These are phyloP conservation scores for Penicillium alfredii DNA, from an alignment of 495 filamentous ascomycete species.

Conservation along the genomic window DNA sequence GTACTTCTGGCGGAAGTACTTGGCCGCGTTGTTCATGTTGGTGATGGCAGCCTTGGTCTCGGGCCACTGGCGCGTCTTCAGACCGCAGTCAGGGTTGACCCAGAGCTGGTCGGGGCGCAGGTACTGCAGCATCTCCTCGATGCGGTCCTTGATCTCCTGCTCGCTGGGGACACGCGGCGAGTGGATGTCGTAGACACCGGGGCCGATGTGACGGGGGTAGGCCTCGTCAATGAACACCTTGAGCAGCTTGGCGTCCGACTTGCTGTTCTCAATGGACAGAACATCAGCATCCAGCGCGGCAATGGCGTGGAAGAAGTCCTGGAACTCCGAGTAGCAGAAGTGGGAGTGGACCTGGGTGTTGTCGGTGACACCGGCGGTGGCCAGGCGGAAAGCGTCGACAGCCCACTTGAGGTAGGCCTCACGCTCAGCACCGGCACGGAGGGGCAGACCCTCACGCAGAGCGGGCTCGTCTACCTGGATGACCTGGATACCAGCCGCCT, in stretches of 20 bases:
- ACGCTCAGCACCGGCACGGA: conserved; percentile 85
- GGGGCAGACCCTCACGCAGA: conserved; percentile 97
- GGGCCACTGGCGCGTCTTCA: conserved; percentile 95
- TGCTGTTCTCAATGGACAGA: conserved; percentile 98
- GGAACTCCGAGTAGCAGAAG: conserved; percentile 99
- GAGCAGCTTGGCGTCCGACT: conserved; percentile 97
- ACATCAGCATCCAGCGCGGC: conserved; percentile 97
- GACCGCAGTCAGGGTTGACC: conserved; percentile 97
- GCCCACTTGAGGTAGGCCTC: conserved; percentile 95
- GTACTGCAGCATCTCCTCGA: conserved; percentile 94
- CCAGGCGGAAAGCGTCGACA: conserved; percentile 92
- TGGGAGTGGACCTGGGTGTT: conserved; percentile 98
- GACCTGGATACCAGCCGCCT: conserved; percentile 89
- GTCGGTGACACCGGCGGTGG: conserved; percentile 83
- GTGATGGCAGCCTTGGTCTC: conserved; percentile 59
- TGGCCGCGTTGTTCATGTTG: conserved; percentile 94
- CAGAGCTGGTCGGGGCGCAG: conserved; percentile 94
- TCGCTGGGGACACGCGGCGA: conserved; percentile 90
- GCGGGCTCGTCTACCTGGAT: conserved; percentile 99
- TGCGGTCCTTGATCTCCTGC: conserved; percentile 94
- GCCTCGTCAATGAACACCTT: conserved; percentile 96
- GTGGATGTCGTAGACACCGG: conserved; percentile 99
- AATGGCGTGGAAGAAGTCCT: conserved; percentile 99
- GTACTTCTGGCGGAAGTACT: conserved; percentile 90
- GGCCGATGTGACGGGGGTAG: conserved; percentile 97